phyloP scores from a whole-genome alignment of 2,329 filamentous ascomycete species.

The Apiospora malaysiana region DNA sequence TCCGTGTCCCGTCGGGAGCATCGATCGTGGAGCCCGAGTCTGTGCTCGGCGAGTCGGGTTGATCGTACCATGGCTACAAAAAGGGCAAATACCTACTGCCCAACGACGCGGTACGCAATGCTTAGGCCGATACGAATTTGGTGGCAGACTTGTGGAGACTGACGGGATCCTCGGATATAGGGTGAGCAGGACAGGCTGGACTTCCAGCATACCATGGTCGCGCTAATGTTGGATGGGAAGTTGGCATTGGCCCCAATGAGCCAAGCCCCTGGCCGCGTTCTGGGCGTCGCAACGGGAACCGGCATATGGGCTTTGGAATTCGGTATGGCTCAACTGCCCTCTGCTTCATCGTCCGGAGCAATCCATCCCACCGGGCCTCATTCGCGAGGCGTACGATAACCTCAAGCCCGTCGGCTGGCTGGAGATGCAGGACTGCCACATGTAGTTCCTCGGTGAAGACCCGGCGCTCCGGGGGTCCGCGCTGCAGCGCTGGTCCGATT shows the following conservation, averaged over 20 bases:
- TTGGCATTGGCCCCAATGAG: not conserved
- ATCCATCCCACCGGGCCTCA: not conserved
- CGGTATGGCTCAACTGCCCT: not conserved
- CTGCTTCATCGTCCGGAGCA: no score
- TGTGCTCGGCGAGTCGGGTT: not conserved
- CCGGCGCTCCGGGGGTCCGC: not conserved
- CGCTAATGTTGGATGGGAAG: not conserved
- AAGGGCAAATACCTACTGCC: constrained; percentile 5
- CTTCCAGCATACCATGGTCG: constrained; percentile 21
- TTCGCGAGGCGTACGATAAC: constrained; percentile 21
- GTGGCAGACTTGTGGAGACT: not conserved
- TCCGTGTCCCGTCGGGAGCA: not conserved
- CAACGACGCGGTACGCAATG: not conserved
- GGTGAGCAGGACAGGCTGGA: constrained; percentile 24
- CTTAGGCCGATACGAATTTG: no score
- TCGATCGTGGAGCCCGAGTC: constrained; percentile 18
- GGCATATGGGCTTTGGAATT: constrained; percentile 20
- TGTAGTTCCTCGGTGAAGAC: constrained; percentile 21
- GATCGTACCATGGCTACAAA: constrained; percentile 8
- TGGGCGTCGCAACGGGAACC: constrained; percentile 21
- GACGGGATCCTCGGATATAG: not conserved
- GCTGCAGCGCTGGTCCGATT: constrained; percentile 18
- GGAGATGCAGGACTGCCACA: constrained; percentile 23
- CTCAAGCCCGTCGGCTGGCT: constrained; percentile 22
- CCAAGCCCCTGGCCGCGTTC: constrained; percentile 17